Evolutionary conservation across 1,139 yeast genomes (phyloP).

Genomic region (Suhomyces kunorum): DNA sequence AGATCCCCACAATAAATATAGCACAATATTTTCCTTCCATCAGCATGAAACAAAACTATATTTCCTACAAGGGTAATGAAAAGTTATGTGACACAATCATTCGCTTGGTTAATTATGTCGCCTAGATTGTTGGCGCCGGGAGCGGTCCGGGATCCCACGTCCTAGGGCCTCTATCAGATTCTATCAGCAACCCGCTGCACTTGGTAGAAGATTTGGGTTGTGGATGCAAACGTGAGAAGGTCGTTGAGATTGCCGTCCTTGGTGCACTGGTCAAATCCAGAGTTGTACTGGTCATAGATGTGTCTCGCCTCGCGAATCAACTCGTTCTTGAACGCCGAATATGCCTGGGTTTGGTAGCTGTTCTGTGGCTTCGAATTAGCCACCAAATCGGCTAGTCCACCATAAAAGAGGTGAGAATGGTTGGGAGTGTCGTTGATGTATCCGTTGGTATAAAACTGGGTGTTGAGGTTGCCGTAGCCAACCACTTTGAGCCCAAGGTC

Average conservation of each 20-base stretch:
- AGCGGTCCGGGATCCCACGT: neutral
- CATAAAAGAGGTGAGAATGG: conserved; percentile 17
- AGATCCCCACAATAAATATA: conserved; percentile 9
- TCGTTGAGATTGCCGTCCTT: conserved; percentile 16
- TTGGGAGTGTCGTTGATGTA: conserved; percentile 17
- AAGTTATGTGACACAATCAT: conserved; percentile 10
- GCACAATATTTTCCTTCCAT: conserved; percentile 6
- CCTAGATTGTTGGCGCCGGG: conserved; percentile 1
- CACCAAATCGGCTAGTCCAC: conserved; percentile 19
- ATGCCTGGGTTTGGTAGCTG: conserved; percentile 21
- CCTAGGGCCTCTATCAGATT: conserved; percentile 11
- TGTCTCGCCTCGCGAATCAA: conserved; percentile 26
- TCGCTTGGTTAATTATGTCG: conserved; percentile 11
- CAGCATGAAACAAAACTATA: conserved; percentile 1
- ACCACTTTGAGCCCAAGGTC: conserved; percentile 16
- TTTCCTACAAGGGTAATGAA: conserved; percentile 9
- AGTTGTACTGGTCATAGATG: conserved; percentile 20
- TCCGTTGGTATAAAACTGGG: conserved; percentile 16
- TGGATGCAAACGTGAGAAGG: conserved; percentile 22
- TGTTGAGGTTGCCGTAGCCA: conserved; percentile 14
- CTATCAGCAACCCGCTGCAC: conserved; percentile 20
- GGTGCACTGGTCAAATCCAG: conserved; percentile 6
- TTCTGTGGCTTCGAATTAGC: conserved; percentile 20
- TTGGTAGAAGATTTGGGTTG: conserved; percentile 26
- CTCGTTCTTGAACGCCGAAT: conserved; percentile 21